Evolutionary conservation across 2,329 filamentous ascomycete genomes (phyloP), one percentile per base, ranked within the genome.

Genomic region (Colletotrichum trifolii): DNA sequence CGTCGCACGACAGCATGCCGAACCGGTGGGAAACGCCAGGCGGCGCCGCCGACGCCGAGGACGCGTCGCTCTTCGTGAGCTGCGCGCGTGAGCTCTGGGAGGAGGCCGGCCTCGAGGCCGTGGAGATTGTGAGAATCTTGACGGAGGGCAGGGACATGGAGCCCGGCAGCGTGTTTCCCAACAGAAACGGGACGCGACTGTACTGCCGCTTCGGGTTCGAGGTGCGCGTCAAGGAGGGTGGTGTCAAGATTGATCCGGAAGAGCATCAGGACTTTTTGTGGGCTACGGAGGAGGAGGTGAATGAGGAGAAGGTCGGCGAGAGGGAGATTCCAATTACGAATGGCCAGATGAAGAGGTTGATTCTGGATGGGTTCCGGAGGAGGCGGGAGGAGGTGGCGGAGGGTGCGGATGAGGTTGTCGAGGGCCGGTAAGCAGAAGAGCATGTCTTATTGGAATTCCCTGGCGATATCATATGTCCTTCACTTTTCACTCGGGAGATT

Each of bases 61-160:
- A 85, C 66, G 48, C 66, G 6, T 79, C 71, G 11, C 75, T 85
- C 5, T 73, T 85, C 4, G 69, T 77, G 50, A 78, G 76, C 13
- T 79, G 77, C n/a, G 79, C 77, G 13, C 76, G 83, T 13, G 83
- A 86, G 73, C 73, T 85, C 2, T 76, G 72, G 71, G 83, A 85
- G 71, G 83, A 85, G 71, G 70, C 80, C 8, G 81, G 82, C 0
- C 71, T 85, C 4, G 56, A 68, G 36, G 75, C 74, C 4, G 67
- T 52, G 10, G 70, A 70, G 38, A 68, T 81, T 48, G 55, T 64
- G 43, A 25, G 56, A 36, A 67, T 73, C 12, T 69, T 80, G 6
- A 72, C 72, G 13, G 73, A 75, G 49, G 73, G 73, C 4, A 17
- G 53, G 2, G 57, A 53, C 13, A 67, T 58, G 0, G 70, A 69